Base-by-base conservation (phyloP, 768 basidiomycete species). In the Rhodotorula toruloides region DNA sequence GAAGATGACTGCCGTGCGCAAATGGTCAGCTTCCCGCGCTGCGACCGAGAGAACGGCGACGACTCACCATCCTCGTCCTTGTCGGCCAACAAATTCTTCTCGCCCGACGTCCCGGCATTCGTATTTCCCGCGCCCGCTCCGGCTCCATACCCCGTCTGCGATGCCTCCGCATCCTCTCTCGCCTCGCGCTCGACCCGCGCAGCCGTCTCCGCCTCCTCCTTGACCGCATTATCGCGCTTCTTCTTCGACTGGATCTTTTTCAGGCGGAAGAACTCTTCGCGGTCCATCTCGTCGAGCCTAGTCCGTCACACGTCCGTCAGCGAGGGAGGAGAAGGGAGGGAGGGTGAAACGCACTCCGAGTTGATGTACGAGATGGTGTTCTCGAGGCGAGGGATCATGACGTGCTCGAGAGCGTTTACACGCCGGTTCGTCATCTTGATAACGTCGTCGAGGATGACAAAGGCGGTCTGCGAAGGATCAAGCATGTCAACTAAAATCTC, bases 361-460 rank as follows among this genome's bases (percentile, higher is more conserved):
- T 91, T 83, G 77, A 99, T 97, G 77, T 97, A 99, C 75, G 90
- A 90, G 82, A 99, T 91, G 21, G 96, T 98, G 78, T 97, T 97
- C 52, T 98, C 94, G 55, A 99, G 80, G 49, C 88, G 84, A 25
- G 96, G 96, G 63, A 99, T 97, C 73, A 99, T 82, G 71, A 99
- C 86, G 76, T 99, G 91, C 74, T 99, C 96, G 71, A 99, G 94
- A 5, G 96, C 96, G 75, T 99, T 99, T 46, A 99, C 96, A 69
- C 96, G 86, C 57, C 96, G 89, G 78, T 98, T 99, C 43, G 96
- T 98, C n/a, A 93, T 91, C 53, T 91, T 89, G 75, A 99, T 99
- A 66, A 98, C 96, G 79, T 98, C 96, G 78, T 99, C 96, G 43
- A 99, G 84, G 72, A 98, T 97, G 63, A 87, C 94, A 80, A 99